Evolutionary conservation across 371 early-diverging fungal species (phyloP).

Genomic region (Mucor sp.): DNA sequence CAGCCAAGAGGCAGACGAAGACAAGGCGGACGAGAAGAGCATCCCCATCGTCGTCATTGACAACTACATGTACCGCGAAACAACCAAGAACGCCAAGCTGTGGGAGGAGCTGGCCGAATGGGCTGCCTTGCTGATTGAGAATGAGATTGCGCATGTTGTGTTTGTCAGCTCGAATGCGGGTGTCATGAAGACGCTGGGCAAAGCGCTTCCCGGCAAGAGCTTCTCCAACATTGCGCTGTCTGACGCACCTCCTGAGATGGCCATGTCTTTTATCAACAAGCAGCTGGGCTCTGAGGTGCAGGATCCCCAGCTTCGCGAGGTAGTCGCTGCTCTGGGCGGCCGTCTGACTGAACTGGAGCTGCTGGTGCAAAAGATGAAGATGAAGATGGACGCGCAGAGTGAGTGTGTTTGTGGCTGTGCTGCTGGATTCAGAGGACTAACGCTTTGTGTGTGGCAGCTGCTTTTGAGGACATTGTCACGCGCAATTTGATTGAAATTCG

Average conservation of each 20-base stretch:
- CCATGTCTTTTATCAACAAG: slow-evolving; percentile 63
- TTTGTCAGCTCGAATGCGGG: slow-evolving; percentile 82
- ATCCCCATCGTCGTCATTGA: slow-evolving; percentile 91
- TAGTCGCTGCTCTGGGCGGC: slow-evolving; percentile 83
- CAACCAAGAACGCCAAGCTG: slow-evolving; percentile 54
- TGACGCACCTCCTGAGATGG: slow-evolving; percentile 71
- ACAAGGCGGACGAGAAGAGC: slow-evolving; percentile 25
- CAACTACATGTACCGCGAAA: slow-evolving; percentile 78
- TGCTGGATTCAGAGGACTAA: background rate
- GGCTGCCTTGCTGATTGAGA: slow-evolving; percentile 74
- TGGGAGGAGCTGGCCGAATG: slow-evolving; percentile 81
- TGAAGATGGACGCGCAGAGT: slow-evolving; percentile 69
- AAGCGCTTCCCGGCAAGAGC: slow-evolving; percentile 78
- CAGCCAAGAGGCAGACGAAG: slow-evolving; percentile 18
- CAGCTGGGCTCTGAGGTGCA: slow-evolving; percentile 54
- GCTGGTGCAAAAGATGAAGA: slow-evolving; percentile 82
- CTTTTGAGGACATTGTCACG: slow-evolving; percentile 79
- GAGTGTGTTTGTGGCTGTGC: background rate
- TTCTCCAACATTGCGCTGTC: slow-evolving; percentile 70
- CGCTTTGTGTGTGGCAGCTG: slow-evolving; percentile 51
- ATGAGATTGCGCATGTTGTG: slow-evolving; percentile 88
- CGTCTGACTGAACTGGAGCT: slow-evolving; percentile 86
- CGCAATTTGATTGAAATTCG: slow-evolving; percentile 83
- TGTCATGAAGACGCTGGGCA: slow-evolving; percentile 69
- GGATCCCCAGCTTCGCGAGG: slow-evolving; percentile 51